A percentile compares a stretch with the other conserved stretches of the same genome.
phyloP scores from a whole-genome alignment of 192 early-diverging fungal genomes.

The Linnemannia hyalina region DNA sequence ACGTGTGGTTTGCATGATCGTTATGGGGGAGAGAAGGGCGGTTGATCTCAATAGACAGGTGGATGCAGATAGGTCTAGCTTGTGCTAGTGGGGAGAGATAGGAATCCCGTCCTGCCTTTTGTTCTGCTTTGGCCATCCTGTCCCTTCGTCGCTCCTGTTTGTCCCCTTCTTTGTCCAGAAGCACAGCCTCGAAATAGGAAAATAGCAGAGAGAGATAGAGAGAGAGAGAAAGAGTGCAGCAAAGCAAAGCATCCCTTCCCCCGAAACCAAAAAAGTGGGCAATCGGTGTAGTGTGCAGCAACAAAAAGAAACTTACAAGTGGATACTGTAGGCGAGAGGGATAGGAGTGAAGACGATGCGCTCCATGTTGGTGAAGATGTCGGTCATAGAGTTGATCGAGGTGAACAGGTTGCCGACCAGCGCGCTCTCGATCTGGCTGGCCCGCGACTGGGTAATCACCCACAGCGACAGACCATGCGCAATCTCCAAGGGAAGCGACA shows the following conservation, averaged over 20 bases:
- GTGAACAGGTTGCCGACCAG: slow-evolving; percentile 52
- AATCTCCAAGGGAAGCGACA: slow-evolving; percentile 68
- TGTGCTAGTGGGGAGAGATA: background rate
- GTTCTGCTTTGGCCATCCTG: background rate
- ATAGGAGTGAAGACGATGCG: slow-evolving; percentile 79
- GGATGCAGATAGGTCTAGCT: background rate
- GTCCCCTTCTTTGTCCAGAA: background rate
- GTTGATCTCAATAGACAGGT: background rate
- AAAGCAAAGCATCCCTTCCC: background rate
- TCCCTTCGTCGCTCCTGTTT: background rate
- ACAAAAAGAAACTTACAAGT: slow-evolving; percentile 61
- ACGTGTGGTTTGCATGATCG: background rate
- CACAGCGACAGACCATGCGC: slow-evolving; percentile 60
- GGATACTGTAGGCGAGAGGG: slow-evolving; percentile 77
- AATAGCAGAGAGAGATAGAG: background rate
- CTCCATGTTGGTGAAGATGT: slow-evolving; percentile 75
- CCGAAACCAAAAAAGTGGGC: background rate
- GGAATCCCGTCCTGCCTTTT: background rate
- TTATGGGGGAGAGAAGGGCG: background rate
- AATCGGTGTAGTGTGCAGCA: background rate
- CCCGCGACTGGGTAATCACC: slow-evolving; percentile 55
- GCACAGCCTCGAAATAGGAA: background rate
- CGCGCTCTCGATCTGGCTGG: slow-evolving; percentile 51
- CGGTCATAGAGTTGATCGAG: slow-evolving; percentile 65
- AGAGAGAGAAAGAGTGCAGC: background rate